Base-by-base conservation (phyloP, 2,329 filamentous ascomycete genomes). In the Aspergillus sp. region DNA sequence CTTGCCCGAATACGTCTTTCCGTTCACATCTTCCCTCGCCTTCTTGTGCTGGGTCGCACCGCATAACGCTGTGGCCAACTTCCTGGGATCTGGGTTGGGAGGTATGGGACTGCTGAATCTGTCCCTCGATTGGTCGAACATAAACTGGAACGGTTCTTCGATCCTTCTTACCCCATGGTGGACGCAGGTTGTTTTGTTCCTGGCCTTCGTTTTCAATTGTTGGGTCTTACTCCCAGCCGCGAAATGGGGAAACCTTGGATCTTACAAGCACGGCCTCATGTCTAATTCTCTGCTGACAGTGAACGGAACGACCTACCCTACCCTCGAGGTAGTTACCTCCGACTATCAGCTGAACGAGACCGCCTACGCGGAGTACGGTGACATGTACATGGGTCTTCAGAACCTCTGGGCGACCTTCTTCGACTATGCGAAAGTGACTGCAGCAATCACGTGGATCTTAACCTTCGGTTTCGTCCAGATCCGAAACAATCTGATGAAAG, bases 41-140 rank as follows among this genome's bases (percentile, higher is more conserved):
- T 86, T 87, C 54, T 77, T 88, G 5, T 88, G 86, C 73, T 88
- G 85, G 85, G 84, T 88, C 2, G 85, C 85, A 2, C 85, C 84
- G 1, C 77, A 78, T 15, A 87, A 86, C 64, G 71, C 78, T 2
- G 78, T 82, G 0, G 85, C 84, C 62, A 88, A 87, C 66, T 88
- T 87, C 64, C 74, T 88, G 17, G 85, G 85, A 1, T 81, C 82
- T 4, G 85, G 85, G 0, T 79, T 86, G n/a, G 85, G 85, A 3
- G 85, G 85, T 5, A 86, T 87, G 83, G 85, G 84, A 0, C 81
- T 87, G 61, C 71, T 88, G 39, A 88, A 87, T 60, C 73, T 87
- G 1, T 82, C 81, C 1, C 73, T 88, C 17, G 82, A 88, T 65
- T 88, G 85, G 85, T 85, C 84, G 3, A 87, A 84, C 62, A 81